Evolutionary conservation across 2,329 filamentous ascomycete species (phyloP), one percentile per base, ranked within the genome.

Genomic region (Verruconis gallopava): DNA sequence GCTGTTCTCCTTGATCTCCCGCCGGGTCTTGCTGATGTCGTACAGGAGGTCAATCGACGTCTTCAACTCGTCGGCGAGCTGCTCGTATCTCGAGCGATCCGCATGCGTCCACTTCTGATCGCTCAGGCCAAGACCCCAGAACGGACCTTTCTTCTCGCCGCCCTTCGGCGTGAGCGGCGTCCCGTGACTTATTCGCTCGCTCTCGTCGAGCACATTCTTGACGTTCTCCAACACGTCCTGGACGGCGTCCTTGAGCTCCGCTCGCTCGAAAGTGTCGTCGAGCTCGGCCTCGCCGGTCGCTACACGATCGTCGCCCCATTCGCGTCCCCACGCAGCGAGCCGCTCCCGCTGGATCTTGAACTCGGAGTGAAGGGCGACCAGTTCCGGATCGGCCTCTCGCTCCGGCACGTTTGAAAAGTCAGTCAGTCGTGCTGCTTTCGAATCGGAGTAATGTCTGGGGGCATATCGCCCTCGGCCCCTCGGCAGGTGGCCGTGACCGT

Each of bases 281-380:
- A 88, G 86, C 57, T 83, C 76, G 52, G 75, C 73, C 45, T 77
- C 69, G 53, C 79, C 72, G 13, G 65, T 66, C 49, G 68, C 72
- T 25, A 53, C 56, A 13, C 67, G 70, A 45, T 79, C 76, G 56
- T 86, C 81, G 43, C 77, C 82, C 83, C 83, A 89, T 57, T 85
- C 80, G 40, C 85, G 65, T 0, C 82, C 83, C 83, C 83, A 89
- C 46, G 77, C 80, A 45, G 84, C 77, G 37, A 88, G 67, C 13
- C 83, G 72, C 62, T 86, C 81, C 57, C 84, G 85, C 53, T 88
- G 83, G 50, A 86, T 85, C 48, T 80, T 74, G 49, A 85, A 73
- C 57, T 84, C 85, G 48, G 81, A 77, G 56, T 86, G 79, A 21
- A 88, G 65, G 13, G 73, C 71, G 53, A 79, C 76, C 55, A 83